Evolutionary conservation across 1,139 yeast species (phyloP), one percentile per base, ranked within the genome.

Genomic region (Geotrichum klebahnii): DNA sequence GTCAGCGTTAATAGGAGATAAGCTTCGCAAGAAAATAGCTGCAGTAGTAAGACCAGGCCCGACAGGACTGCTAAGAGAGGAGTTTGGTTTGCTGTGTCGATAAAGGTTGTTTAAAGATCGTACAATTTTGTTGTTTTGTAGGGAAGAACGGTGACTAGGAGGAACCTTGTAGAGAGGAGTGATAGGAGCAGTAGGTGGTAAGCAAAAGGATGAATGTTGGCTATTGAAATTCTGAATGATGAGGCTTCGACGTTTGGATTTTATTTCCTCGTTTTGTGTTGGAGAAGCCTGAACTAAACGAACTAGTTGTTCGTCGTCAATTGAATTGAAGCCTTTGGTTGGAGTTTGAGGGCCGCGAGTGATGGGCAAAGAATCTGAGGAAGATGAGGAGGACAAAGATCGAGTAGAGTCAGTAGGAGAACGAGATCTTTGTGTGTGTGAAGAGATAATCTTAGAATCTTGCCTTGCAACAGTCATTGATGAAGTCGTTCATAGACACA

Each of bases 191-290:
- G 23, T 10, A 17, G 41, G 40, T 14, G 34, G 35, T 6, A 4
- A 6, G 8, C 29, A 31, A 17, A 33, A 35, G 8, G 47, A 33
- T 26, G 48, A 32, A 28, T 47, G 50, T 14, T 47, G 35, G 28
- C 32, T 28, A 46, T 47, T 47, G 33, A 47, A 47, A 26, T 47
- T 47, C 19, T 47, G 46, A 14, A 47, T 47, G 10, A 47, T 47
- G 12, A 47, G 34, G 29, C 46, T 41, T 35, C 23, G 35, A 3
- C 50, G 41, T 26, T 41, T 24, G 42, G n/a, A 24, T 23, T 26
- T 38, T 10, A 14, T n/a, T 26, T 38, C 42, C 20, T 38, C 33
- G 42, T 38, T 23, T 14, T 38, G 42, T 9, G 40, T 19, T 5
- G 42, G 42, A 24, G 42, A 38, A 6, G 23, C 32, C 33, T 38